Evolutionary conservation across 257 asterid species (phyloP), one percentile per base, ranked within the genome.

Genomic region (Knoxia roxburghii): DNA sequence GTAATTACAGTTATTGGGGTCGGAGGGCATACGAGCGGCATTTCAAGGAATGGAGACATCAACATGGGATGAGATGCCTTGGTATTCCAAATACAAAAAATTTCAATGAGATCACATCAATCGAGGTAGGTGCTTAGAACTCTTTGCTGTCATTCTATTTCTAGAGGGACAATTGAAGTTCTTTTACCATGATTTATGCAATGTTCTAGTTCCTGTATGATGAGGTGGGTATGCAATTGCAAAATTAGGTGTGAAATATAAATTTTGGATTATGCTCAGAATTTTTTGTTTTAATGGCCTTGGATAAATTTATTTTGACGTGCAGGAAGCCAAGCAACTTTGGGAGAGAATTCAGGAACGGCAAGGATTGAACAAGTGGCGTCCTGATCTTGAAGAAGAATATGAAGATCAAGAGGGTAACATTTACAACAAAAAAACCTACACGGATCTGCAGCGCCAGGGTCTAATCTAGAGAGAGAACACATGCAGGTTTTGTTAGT

Each of bases 11-110:
- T 80, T 91, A 95, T 65, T 91, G 99, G 99, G 97, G 98, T 41
- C 96, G 99, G 69, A 84, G 99, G 87, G 99, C 98, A 62, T 95
- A 90, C 51, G 99, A 94, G 78, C 87, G 99, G 74, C 99, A 95
- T 79, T 95, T 95, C 81, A 95, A 95, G 86, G 99, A 95, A 78
- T 91, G 89, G 94, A 85, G 96, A 54, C 99, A 95, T 86, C 98
- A 91, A 77, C 95, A 95, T 69, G 99, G 98, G 61, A 95, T 91
- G 99, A 85, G 99, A 56, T 95, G 99, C 70, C 96, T 95, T 67
- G 95, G 97, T 69, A 95, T 95, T 73, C 99, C 98, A 18, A 95
- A 94, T 75, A 91, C 98, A 37, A 94, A 90, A 77, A 95, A 87
- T 80, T 95, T 95, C 68, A 95, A 95, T 35, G 99, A 95, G 80